Evolutionary conservation across 176 grass and related monocot genomes (phyloP).

Genomic region (Cenchrus americanus): DNA sequence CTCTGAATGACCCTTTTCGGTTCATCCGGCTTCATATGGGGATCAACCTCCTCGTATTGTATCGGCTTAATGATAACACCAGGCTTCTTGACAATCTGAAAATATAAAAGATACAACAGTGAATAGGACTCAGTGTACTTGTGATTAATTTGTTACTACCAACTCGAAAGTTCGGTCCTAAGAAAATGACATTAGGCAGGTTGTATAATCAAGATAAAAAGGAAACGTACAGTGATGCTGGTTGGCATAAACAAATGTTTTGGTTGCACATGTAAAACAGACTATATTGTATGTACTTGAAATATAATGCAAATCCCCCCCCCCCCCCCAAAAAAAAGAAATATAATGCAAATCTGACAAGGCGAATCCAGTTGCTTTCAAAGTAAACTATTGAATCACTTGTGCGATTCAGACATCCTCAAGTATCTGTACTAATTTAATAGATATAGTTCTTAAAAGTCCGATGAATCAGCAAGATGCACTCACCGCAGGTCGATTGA

Average conservation of each 20-base stretch:
- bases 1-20: conserved; percentile 75
- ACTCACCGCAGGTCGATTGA: conserved; percentile 91
- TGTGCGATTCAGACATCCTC: background rate
- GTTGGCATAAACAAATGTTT: conserved; percentile 1
- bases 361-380: background rate
- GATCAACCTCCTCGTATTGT: conserved; percentile 83
- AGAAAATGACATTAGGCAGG: too few species aligned
- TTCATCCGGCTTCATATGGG: conserved; percentile 66
- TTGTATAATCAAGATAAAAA: conserved; percentile 7
- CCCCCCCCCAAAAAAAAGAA: too few species aligned
- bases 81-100: conserved; percentile 93
- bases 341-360: conserved; percentile 14
- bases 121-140: background rate
- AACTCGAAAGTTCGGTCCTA: background rate
- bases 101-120: background rate
- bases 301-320: background rate
- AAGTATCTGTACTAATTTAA: background rate
- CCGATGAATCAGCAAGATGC: conserved; percentile 10
- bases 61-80: conserved; percentile 85
- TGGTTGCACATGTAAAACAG: background rate
- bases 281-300: conserved; percentile 17
- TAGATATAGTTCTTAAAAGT: background rate
- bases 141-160: background rate
- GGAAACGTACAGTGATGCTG: background rate
- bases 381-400: conserved; percentile 3